Evolutionary conservation across 2,329 filamentous ascomycete genomes (phyloP).

Genomic region (Fusarium zealandicum): DNA sequence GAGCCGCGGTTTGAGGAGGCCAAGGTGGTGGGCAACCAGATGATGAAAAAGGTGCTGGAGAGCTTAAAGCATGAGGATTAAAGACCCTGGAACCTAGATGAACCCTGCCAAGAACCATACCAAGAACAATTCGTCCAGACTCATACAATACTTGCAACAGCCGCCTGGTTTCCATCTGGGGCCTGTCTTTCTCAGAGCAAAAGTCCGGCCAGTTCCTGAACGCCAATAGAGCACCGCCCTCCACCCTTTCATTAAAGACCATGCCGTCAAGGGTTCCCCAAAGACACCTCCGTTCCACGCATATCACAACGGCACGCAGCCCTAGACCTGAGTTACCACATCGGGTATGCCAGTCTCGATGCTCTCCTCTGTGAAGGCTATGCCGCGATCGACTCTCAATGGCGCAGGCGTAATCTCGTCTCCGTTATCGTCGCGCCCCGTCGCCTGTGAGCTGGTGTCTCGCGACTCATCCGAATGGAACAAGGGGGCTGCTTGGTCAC

Average conservation of each 20-base stretch:
- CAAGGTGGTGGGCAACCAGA: constrained; percentile 87
- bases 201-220: background rate
- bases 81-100: background rate
- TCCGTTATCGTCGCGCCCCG: background rate
- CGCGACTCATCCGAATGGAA: background rate
- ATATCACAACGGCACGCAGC: background rate
- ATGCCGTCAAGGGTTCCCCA: too few relatives aligned
- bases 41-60: constrained; percentile 95
- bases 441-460: background rate
- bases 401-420: constrained; percentile 36
- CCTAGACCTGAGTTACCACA: constrained; percentile 47
- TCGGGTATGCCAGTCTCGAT: constrained; percentile 57
- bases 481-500: background rate
- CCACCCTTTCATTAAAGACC: background rate
- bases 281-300: too few relatives aligned
- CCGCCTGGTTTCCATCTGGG: background rate
- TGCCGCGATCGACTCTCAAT: constrained; percentile 58
- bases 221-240: background rate
- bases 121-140: constrained; percentile 1
- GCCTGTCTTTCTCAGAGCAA: background rate
- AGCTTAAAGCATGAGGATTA: constrained; percentile 62
- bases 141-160: constrained; percentile 7
- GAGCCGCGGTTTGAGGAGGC: constrained; percentile 88
- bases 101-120: background rate
- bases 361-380: constrained; percentile 65